phyloP scores from a whole-genome alignment of 441 rosid species.

The Populus tomentosa region DNA sequence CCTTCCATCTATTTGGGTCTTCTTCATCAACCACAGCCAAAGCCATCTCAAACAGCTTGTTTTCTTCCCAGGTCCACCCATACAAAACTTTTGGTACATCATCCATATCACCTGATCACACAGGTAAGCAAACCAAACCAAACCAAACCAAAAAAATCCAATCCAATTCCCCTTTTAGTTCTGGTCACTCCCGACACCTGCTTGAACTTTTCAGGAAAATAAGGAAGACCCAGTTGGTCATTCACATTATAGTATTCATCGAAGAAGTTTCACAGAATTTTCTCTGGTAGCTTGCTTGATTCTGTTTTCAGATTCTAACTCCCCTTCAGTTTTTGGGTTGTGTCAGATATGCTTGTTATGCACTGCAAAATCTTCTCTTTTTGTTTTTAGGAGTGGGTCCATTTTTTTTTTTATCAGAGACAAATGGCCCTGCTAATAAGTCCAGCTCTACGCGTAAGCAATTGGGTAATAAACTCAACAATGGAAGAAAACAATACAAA shows the following conservation, averaged over 20 bases:
- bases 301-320: slow-evolving; percentile 31
- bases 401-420: slow-evolving; percentile 21
- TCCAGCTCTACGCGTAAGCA: slow-evolving; percentile 31
- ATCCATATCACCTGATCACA: too few species aligned
- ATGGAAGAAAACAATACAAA: slow-evolving; percentile 8
- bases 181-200: neutral
- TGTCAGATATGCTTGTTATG: slow-evolving; percentile 25
- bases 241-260: slow-evolving; percentile 37
- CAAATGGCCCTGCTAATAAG: slow-evolving; percentile 16
- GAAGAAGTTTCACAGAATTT: slow-evolving; percentile 21
- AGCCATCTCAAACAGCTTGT: too few species aligned
- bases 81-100: too few species aligned
- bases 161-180: neutral
- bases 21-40: too few species aligned
- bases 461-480: slow-evolving; percentile 1
- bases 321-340: slow-evolving; percentile 21
- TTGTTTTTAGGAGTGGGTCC: slow-evolving; percentile 2
- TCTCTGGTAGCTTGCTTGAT: slow-evolving; percentile 20
- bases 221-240: slow-evolving; percentile 19
- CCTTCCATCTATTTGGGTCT: too few species aligned
- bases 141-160: too few species aligned
- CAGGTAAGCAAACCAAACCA: too few species aligned
- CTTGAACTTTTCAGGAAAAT: slow-evolving; percentile 6
- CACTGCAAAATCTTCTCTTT: slow-evolving; percentile 19
- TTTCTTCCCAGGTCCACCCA: too few species aligned